These are phyloP conservation scores for Saturnispora quitensis DNA, from an alignment of 805 yeast genomes.

Conservation along the genomic window DNA sequence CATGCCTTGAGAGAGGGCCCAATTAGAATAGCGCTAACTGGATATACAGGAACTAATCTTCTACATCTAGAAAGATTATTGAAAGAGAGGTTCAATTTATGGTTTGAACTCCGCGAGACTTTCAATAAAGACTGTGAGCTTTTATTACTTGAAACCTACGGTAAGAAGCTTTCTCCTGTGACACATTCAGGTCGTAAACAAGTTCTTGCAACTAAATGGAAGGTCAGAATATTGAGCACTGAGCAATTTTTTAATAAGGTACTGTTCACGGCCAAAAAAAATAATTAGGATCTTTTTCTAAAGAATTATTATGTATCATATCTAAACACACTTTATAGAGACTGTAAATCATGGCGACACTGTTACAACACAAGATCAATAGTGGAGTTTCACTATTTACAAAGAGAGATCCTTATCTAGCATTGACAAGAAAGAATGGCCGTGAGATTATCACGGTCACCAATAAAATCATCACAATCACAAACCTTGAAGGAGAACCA, in stretches of 20 bases:
- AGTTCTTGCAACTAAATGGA: constrained; percentile 21
- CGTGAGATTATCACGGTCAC: constrained; percentile 21
- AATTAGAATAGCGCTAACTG: constrained; percentile 21
- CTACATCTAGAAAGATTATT: constrained; percentile 40
- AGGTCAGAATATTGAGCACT: constrained; percentile 1
- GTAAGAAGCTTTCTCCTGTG: background rate
- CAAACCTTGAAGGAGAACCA: constrained; percentile 10
- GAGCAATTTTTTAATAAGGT: constrained; percentile 7
- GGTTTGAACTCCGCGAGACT: constrained; percentile 41
- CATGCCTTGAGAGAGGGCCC: background rate
- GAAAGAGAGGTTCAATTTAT: constrained; percentile 33
- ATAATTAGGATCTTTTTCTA: background rate
- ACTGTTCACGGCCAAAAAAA: background rate
- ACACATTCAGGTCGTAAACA: constrained; percentile 16
- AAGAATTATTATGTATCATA: background rate
- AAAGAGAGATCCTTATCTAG: constrained; percentile 13
- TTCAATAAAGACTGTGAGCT: constrained; percentile 46
- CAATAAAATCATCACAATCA: constrained; percentile 15
- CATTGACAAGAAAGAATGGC: constrained; percentile 21
- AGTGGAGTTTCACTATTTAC: constrained; percentile 7
- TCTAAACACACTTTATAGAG: background rate
- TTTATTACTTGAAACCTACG: constrained; percentile 29
- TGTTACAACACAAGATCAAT: background rate
- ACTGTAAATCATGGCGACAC: background rate
- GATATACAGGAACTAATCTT: constrained; percentile 25